Evolutionary conservation across 805 yeast species (phyloP).

Genomic region (Diddensiella caesifluorescens): DNA sequence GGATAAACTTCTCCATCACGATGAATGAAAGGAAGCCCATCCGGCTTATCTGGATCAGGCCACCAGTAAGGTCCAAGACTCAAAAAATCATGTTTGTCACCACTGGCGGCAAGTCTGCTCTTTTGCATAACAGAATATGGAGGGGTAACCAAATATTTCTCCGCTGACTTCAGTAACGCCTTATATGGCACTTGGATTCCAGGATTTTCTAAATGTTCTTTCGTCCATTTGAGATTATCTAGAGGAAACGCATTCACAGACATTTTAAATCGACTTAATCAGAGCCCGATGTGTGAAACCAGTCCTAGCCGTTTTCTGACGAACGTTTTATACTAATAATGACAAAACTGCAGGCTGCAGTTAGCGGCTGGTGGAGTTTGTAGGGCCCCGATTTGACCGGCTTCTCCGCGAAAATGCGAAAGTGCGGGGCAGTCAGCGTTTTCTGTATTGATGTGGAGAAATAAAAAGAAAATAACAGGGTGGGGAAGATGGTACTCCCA

Average conservation of each 20-base stretch:
- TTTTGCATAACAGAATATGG: constrained; percentile 5
- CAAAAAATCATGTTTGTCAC: constrained; percentile 5
- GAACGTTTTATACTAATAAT: not conserved
- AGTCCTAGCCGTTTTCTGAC: not conserved
- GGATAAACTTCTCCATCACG: constrained; percentile 4
- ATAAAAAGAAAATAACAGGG: not conserved
- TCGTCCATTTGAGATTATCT: not conserved
- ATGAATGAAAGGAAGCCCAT: constrained; percentile 4
- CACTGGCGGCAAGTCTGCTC: constrained; percentile 3
- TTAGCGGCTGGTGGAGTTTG: constrained; percentile 1
- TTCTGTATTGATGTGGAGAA: not conserved
- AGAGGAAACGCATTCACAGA: not conserved
- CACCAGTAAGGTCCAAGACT: constrained; percentile 8
- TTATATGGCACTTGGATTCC: not conserved
- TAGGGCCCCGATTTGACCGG: not conserved
- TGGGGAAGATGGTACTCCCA: not conserved
- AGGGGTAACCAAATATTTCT: not conserved
- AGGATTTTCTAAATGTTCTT: not conserved
- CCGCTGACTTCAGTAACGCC: constrained; percentile 3
- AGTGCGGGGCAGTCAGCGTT: not conserved
- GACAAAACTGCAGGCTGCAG: too few relatives aligned
- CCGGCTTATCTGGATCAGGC: constrained; percentile 7
- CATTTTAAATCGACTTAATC: not conserved
- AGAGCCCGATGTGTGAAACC: not conserved
- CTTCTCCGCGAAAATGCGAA: not conserved